Evolutionary conservation across 352 stramenopile genomes (phyloP).

Genomic region (Blastocystis sp.): DNA sequence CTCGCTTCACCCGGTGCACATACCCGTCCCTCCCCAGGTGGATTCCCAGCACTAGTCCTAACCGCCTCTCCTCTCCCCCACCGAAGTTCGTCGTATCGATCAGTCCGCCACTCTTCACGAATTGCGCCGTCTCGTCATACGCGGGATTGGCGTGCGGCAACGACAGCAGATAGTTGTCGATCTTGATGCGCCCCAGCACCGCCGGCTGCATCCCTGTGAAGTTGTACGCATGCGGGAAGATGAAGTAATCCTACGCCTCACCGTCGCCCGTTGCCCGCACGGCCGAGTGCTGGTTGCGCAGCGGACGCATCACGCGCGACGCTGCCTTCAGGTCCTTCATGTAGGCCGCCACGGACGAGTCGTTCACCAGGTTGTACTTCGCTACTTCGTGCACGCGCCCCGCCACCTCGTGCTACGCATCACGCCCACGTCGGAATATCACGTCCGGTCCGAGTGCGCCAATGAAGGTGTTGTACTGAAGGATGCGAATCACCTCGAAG

Average conservation of each 20-base stretch:
- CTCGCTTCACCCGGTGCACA: background rate
- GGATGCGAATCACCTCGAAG: background rate
- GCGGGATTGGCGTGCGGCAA: conserved; percentile 4
- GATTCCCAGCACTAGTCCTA: conserved; percentile 25
- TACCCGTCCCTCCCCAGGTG: conserved; percentile 37
- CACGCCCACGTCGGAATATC: background rate
- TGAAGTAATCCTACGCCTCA: conserved; percentile 60
- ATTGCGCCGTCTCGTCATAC: background rate
- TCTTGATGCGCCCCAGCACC: conserved; percentile 38
- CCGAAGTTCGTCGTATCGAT: conserved; percentile 23
- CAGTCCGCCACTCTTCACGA: background rate
- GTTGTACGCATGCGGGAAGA: conserved; percentile 1
- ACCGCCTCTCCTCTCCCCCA: background rate
- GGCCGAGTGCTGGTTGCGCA: conserved; percentile 44
- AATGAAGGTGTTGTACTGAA: conserved; percentile 4
- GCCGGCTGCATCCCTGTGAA: background rate
- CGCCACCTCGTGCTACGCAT: conserved; percentile 24
- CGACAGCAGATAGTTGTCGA: conserved; percentile 60
- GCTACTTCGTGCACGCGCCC: conserved; percentile 18
- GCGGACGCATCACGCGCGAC: background rate
- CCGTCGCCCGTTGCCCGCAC: background rate
- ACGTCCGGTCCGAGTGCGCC: background rate
- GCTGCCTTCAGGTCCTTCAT: conserved; percentile 18
- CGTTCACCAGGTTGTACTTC: conserved; percentile 17
- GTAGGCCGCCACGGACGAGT: background rate